Percentiles rank a stretch among this genome's conserved stretches.
Evolutionary conservation across 108 stramenopile genomes (phyloP).

Genomic region (Skeletonema costatum): DNA sequence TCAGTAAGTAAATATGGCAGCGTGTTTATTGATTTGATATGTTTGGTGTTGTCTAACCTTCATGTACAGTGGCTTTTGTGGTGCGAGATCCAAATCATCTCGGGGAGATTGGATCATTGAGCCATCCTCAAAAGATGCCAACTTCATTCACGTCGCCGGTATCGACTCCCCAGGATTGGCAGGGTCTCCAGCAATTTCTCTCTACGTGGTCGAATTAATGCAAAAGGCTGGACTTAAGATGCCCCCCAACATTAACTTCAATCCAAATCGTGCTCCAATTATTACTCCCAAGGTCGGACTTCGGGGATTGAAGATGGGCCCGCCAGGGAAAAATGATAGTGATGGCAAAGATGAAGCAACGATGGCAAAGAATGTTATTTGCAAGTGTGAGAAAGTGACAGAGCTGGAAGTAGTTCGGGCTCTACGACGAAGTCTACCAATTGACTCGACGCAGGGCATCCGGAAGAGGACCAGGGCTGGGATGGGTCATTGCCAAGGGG

Average conservation of each 20-base stretch:
- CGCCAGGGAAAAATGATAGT: conserved; percentile 67
- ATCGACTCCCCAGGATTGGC: conserved; percentile 83
- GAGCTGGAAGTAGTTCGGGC: conserved; percentile 80
- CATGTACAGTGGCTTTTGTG: conserved; percentile 56
- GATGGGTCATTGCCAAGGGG: conserved; percentile 80
- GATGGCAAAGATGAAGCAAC: conserved; percentile 55
- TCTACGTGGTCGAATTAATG: conserved; percentile 70
- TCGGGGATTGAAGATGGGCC: conserved; percentile 70
- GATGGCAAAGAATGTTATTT: conserved; percentile 76
- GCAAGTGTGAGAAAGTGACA: conserved; percentile 85
- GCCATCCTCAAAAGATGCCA: conserved; percentile 50
- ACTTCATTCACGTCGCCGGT: conserved; percentile 80
- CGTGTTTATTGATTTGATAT: background rate
- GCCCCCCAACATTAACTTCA: conserved; percentile 58
- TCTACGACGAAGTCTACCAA: conserved; percentile 67
- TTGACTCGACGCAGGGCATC: conserved; percentile 78
- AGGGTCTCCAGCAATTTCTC: conserved; percentile 79
- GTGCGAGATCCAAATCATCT: conserved; percentile 70
- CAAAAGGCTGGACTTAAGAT: conserved; percentile 57
- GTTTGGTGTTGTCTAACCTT: conserved; percentile 6
- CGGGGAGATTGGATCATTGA: conserved; percentile 89
- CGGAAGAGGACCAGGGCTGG: conserved; percentile 78
- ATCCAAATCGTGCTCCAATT: conserved; percentile 79
- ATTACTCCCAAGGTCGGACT: conserved; percentile 75
- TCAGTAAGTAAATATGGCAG: conserved; percentile 7